Percentiles rank a stretch among this genome's conserved stretches.
phyloP scores from a whole-genome alignment of 495 filamentous ascomycete genomes.

The Penicillium odoratum region DNA sequence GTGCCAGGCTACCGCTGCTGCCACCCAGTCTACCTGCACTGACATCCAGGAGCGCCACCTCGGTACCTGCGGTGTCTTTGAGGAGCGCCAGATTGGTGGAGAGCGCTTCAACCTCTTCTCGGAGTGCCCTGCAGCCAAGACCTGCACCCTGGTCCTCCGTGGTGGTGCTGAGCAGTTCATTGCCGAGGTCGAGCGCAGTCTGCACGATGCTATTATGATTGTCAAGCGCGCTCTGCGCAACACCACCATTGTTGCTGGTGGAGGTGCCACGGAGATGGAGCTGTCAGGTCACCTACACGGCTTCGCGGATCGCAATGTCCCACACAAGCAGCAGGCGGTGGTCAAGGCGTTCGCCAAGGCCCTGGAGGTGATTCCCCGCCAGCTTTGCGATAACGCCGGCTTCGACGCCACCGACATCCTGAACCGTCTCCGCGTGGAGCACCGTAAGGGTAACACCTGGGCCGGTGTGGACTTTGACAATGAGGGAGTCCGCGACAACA shows the following conservation, averaged over 20 bases:
- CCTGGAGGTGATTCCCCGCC: constrained; percentile 92
- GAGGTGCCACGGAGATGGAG: constrained; percentile 96
- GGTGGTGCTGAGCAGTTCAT: constrained; percentile 99
- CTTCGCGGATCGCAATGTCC: constrained; percentile 87
- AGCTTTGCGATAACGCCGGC: constrained; percentile 96
- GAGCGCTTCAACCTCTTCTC: constrained; percentile 99
- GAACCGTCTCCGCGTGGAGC: constrained; percentile 91
- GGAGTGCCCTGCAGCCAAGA: constrained; percentile 91
- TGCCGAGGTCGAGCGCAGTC: constrained; percentile 92
- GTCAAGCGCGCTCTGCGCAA: constrained; percentile 96
- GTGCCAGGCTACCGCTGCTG: constrained; percentile 88
- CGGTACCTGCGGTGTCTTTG: constrained; percentile 86
- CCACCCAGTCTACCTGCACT: constrained; percentile 92
- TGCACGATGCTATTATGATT: constrained; percentile 99
- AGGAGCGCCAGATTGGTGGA: constrained; percentile 94
- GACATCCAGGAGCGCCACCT: constrained; percentile 89
- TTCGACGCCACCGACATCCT: constrained; percentile 98
- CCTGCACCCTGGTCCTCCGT: constrained; percentile 91
- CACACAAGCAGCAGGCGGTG: constrained; percentile 93
- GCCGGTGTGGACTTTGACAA: constrained; percentile 92
- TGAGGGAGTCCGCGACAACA: constrained; percentile 90
- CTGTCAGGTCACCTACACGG: constrained; percentile 87
- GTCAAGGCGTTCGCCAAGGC: constrained; percentile 98
- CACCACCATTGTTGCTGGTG: constrained; percentile 89
- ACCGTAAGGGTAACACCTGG: constrained; percentile 87